Evolutionary conservation across 2,329 filamentous ascomycete species (phyloP), one percentile per base, ranked within the genome.

Genomic region (Penicillium digitatum): DNA sequence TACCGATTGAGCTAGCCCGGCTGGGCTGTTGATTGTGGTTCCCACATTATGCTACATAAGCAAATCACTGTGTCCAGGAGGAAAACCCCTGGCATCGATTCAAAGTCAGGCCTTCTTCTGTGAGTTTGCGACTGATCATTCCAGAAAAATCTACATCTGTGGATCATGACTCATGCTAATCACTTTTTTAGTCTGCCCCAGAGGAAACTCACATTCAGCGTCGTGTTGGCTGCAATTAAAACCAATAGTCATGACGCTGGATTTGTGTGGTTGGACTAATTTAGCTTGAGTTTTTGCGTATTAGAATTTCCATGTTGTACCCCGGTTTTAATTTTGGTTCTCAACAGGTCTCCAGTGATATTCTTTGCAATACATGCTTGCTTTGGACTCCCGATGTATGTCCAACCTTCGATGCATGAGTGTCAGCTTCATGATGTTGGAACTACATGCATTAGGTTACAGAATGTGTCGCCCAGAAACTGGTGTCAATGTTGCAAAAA

Each of bases 1-100:
- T 78, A 74, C 68, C 75, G 74, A 77, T 77, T 77, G 75, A 77
- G 75, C 75, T 76, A 77, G 71, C 74, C 74, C 68, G 69, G 74
- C 74, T 52, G 40, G 37, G 35, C 49, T 54, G 52, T 54, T 56
- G 22, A 1, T 31, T 1, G 3, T 3, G 3, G 5, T 0, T 5
- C 5, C 0, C 0, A 12, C 2, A 11, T 35, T 39, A 4, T 35
- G 31, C n/a, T 43, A 37, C 5, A 55, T 42, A 29, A 42, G 20
- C 18, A 11, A 42, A 31, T 3, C 6, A 26, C 6, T n/a, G n/a
- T n/a, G n/a, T n/a, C n/a, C n/a, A n/a, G n/a, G n/a, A n/a, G n/a
- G n/a, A n/a, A n/a, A n/a, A n/a, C n/a, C 52, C 52, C 22, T 54
- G 52, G 52, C 47, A 54, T 39, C 31, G 34, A 31, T 51, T 54